A percentile compares a stretch with the other conserved stretches of the same genome.
Conservation (phyloP, 163 green algal genomes). For the Chlamydomonas reinhardtii region DNA sequence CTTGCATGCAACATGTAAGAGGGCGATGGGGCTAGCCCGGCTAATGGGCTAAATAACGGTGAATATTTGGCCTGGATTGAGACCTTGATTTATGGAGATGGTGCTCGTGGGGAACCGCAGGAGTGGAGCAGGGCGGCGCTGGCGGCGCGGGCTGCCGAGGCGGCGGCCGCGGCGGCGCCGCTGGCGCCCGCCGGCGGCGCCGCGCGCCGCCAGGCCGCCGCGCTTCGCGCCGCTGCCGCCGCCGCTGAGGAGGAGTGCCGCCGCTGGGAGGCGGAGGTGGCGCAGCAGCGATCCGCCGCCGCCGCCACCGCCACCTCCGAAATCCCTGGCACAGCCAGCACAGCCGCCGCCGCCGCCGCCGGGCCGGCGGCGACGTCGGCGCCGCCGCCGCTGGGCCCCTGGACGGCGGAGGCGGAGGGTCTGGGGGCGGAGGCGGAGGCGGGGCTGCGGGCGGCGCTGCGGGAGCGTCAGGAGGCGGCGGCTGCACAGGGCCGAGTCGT, state of each 20-base stretch:
- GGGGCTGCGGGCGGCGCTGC: no score
- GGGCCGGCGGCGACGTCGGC: no score
- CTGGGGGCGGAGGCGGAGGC: neutral
- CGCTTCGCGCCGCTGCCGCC: neutral
- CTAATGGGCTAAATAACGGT: no score
- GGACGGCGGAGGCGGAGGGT: neutral
- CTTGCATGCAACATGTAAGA: no score
- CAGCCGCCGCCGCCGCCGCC: no score
- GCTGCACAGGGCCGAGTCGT: no score
- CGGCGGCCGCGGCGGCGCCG: neutral
- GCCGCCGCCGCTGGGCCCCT: no score
- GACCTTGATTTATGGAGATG: no score
- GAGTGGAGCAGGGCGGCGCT: neutral
- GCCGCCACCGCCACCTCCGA: neutral
- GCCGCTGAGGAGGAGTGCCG: constrained; percentile 11
- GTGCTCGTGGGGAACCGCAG: no score
- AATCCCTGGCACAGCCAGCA: no score
- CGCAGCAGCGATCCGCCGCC: neutral
- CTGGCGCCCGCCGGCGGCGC: neutral
- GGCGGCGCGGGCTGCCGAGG: neutral
- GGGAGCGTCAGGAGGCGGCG: neutral
- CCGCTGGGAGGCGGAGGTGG: constrained; percentile 14
- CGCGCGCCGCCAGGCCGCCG: neutral
- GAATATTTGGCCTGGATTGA: no score
- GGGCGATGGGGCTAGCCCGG: no score